phyloP scores from a whole-genome alignment of 1,284 basidiomycete species.

The Porogramme epimiltina region DNA sequence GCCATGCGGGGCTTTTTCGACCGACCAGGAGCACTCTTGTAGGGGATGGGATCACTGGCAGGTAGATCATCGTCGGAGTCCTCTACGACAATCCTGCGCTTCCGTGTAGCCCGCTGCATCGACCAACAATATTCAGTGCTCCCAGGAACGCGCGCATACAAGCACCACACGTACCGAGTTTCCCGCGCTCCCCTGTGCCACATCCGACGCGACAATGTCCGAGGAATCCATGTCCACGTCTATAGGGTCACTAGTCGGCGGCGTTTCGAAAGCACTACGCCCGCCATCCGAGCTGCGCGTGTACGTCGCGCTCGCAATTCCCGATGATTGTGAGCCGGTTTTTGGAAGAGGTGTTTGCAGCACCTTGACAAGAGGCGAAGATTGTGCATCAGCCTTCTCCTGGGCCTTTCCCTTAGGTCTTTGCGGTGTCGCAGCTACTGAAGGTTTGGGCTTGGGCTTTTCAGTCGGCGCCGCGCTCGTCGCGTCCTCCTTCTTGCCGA shows the following conservation, averaged over 20 bases:
- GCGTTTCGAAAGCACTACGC: constrained; percentile 55
- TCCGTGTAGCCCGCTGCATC: constrained; percentile 30
- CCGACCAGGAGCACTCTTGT: constrained; percentile 23
- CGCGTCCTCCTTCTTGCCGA: constrained; percentile 45
- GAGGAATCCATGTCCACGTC: constrained; percentile 70
- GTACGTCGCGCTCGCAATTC: constrained; percentile 36
- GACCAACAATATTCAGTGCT: not conserved
- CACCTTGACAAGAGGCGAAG: constrained; percentile 23
- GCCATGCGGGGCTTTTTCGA: constrained; percentile 58
- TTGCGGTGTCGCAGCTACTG: constrained; percentile 24
- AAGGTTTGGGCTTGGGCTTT: constrained; percentile 23
- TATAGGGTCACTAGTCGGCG: constrained; percentile 74
- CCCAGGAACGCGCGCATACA: not conserved
- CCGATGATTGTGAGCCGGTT: constrained; percentile 27
- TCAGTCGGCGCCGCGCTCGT: constrained; percentile 28
- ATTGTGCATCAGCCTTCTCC: constrained; percentile 14
- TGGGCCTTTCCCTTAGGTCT: constrained; percentile 16
- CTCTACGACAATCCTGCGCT: constrained; percentile 69
- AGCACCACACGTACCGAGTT: constrained; percentile 10
- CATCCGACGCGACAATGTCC: constrained; percentile 45
- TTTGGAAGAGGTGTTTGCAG: constrained; percentile 31
- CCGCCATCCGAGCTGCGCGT: constrained; percentile 51
- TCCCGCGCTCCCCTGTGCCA: constrained; percentile 18
- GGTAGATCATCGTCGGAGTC: constrained; percentile 69
- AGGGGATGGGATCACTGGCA: constrained; percentile 24